A percentile compares a stretch with the other conserved stretches of the same genome.
phyloP scores from a whole-genome alignment of 192 early-diverging fungal genomes.

The Radiomyces spectabilis region DNA sequence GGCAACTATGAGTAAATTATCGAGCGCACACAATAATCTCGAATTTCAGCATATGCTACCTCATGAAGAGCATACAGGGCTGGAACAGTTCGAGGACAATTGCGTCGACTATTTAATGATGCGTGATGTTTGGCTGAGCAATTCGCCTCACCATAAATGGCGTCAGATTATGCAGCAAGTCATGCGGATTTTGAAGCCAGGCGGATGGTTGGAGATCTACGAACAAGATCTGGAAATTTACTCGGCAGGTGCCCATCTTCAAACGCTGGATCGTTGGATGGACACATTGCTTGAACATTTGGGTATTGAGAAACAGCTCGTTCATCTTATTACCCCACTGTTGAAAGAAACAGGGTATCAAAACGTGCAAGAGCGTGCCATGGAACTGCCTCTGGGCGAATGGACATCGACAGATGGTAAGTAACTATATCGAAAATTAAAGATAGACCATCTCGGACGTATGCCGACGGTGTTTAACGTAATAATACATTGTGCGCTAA shows the following conservation, averaged over 20 bases:
- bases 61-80: slow-evolving; percentile 1
- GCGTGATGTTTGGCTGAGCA: slow-evolving; percentile 10
- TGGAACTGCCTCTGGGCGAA: slow-evolving; percentile 25
- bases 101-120: slow-evolving; percentile 9
- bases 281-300: background rate
- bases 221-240: slow-evolving; percentile 10
- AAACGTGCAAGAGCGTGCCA: too few species aligned
- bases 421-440: background rate
- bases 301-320: background rate
- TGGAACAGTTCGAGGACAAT: slow-evolving; percentile 1
- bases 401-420: slow-evolving; percentile 16
- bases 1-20: background rate
- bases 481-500: too few species aligned
- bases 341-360: background rate
- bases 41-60: background rate
- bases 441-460: too few species aligned
- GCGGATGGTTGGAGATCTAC: slow-evolving; percentile 17
- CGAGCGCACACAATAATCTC: background rate
- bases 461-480: too few species aligned
- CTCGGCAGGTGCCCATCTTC: background rate
- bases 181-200: slow-evolving; percentile 18
- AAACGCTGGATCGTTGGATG: background rate
- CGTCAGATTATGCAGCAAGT: slow-evolving; percentile 8
- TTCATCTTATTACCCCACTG: too few species aligned
- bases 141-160: slow-evolving; percentile 9